Evolutionary conservation across 2,329 filamentous ascomycete species (phyloP).

Genomic region (Talaromyces sp.): DNA sequence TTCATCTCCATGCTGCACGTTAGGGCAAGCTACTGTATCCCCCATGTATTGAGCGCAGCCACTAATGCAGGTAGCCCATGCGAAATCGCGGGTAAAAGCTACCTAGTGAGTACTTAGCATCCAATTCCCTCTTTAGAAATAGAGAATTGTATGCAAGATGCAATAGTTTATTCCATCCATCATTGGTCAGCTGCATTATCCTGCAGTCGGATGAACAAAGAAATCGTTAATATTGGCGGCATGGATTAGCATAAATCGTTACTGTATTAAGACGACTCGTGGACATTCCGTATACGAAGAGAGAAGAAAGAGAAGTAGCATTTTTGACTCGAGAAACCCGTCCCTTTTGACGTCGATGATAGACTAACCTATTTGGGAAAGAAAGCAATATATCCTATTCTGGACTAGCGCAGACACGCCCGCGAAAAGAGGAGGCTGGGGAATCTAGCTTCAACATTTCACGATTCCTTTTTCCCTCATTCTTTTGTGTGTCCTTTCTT

Average conservation of each 20-base stretch:
- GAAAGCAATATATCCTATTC: constrained; percentile 8
- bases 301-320: background rate
- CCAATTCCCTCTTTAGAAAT: background rate
- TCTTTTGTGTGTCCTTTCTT: background rate
- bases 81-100: background rate
- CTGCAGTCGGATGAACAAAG: background rate
- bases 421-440: constrained; percentile 13
- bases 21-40: background rate
- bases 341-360: background rate
- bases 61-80: background rate
- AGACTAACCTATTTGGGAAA: background rate
- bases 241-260: background rate
- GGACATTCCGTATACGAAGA: background rate
- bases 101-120: background rate
- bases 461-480: constrained; percentile 6
- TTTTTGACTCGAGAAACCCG: background rate
- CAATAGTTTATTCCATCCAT: background rate
- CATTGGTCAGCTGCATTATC: background rate
- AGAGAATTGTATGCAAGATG: background rate
- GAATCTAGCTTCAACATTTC: constrained; percentile 8
- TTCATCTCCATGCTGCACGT: background rate
- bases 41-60: background rate
- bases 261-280: background rate
- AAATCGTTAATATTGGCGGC: background rate
- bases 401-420: constrained; percentile 5